phyloP scores from a whole-genome alignment of 202 grass and related monocot species.

The Carex sylvatica region DNA sequence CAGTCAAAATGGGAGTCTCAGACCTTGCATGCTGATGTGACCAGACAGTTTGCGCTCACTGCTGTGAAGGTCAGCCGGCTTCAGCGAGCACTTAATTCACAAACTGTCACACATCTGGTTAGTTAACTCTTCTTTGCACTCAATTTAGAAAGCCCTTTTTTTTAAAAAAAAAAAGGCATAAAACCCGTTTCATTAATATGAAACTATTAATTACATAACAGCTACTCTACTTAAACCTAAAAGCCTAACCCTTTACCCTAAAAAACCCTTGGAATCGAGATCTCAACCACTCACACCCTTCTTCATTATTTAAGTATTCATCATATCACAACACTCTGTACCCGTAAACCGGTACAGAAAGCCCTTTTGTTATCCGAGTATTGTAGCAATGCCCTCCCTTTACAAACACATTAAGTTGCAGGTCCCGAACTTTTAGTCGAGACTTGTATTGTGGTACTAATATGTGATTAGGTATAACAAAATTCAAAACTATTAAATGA shows the following conservation, averaged over 20 bases:
- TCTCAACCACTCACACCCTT: too few relatives aligned
- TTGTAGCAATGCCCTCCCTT: not conserved
- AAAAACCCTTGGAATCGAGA: too few relatives aligned
- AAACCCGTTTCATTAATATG: too few relatives aligned
- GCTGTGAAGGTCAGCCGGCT: slow-evolving; percentile 72
- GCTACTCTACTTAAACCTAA: too few relatives aligned
- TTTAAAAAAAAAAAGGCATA: not conserved
- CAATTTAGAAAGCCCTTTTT: not conserved
- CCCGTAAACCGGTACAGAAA: not conserved
- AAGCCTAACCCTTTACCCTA: too few relatives aligned
- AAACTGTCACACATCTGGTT: slow-evolving; percentile 80
- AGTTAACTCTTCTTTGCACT: not conserved
- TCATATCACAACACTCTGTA: too few relatives aligned
- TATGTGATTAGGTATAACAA: not conserved
- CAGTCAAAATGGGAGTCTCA: slow-evolving; percentile 56
- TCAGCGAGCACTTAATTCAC: slow-evolving; percentile 57
- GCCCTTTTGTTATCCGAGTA: not conserved
- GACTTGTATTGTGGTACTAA: not conserved
- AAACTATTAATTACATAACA: too few relatives aligned
- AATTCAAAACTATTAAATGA: slow-evolving; percentile 4
- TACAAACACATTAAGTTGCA: not conserved
- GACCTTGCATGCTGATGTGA: slow-evolving; percentile 53
- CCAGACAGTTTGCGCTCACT: slow-evolving; percentile 63
- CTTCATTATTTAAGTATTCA: too few relatives aligned
- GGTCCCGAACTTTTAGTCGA: not conserved